Percentiles rank a stretch among this genome's conserved stretches.
phyloP scores from a whole-genome alignment of 1,284 basidiomycete species.

The Leccinum fuscescens region DNA sequence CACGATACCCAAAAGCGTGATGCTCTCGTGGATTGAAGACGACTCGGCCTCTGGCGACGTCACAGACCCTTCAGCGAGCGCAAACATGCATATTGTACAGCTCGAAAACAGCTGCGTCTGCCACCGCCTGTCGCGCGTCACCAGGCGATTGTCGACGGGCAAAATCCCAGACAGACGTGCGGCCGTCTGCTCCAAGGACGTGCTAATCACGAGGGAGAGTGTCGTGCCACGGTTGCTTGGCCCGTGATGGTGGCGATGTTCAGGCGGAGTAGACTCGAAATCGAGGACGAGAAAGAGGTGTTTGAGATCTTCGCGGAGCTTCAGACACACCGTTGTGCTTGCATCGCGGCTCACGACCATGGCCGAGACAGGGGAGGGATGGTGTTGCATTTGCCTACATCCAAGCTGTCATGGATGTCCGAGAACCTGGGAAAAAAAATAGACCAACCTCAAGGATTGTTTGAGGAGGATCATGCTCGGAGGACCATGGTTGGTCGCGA shows the following conservation, averaged over 20 bases:
- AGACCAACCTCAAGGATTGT: constrained; percentile 23
- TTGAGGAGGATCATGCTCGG: constrained; percentile 28
- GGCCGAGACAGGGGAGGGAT: constrained; percentile 15
- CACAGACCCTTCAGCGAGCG: constrained; percentile 22
- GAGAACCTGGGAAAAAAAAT: not conserved
- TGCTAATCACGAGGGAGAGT: constrained; percentile 22
- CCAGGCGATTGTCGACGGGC: constrained; percentile 44
- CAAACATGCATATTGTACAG: constrained; percentile 54
- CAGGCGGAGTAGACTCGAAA: constrained; percentile 1
- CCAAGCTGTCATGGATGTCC: not conserved
- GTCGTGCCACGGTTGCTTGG: not conserved
- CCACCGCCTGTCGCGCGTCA: constrained; percentile 51
- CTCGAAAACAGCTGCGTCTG: constrained; percentile 57
- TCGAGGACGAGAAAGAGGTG: constrained; percentile 26
- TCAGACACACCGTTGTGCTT: constrained; percentile 19
- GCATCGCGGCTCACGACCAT: constrained; percentile 23
- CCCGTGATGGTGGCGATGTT: not conserved
- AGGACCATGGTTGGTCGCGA: constrained; percentile 3
- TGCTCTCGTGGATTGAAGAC: constrained; percentile 13
- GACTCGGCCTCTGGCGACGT: constrained; percentile 6
- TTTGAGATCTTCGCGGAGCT: constrained; percentile 17
- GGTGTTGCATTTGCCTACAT: constrained; percentile 24
- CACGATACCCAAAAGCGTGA: constrained; percentile 17
- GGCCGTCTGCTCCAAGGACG: constrained; percentile 42
- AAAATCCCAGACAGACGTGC: constrained; percentile 47